Evolutionary conservation across 2,329 filamentous ascomycete species (phyloP).

Genomic region (Emmonsiellopsis sp.): DNA sequence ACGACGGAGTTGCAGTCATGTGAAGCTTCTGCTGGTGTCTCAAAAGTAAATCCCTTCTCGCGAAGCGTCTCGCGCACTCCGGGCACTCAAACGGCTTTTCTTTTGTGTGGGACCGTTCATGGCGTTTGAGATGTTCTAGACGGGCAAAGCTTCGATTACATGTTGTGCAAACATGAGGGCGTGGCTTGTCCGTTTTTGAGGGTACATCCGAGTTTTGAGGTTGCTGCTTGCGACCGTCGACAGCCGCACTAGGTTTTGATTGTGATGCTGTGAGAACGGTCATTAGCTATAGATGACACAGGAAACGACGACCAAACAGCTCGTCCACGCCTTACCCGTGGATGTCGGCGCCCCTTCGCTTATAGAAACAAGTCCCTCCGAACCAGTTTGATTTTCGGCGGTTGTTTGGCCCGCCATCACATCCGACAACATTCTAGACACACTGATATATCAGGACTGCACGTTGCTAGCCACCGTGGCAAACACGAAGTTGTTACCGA

Average conservation of each 20-base stretch:
- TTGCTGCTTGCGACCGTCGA: constrained; percentile 5
- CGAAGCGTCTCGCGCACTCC: constrained; percentile 90
- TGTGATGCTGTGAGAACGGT: constrained; percentile 9
- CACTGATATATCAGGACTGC: neutral
- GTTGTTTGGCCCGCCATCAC: constrained; percentile 30
- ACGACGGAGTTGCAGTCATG: constrained; percentile 79
- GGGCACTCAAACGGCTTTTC: constrained; percentile 98
- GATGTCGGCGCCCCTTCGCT: constrained; percentile 30
- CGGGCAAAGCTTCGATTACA: constrained; percentile 89
- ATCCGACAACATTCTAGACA: constrained; percentile 25
- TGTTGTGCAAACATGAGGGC: constrained; percentile 86
- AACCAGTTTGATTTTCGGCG: constrained; percentile 26
- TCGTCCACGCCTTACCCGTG: constrained; percentile 26
- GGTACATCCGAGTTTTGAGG: constrained; percentile 9
- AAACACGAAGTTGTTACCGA: neutral
- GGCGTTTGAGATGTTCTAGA: constrained; percentile 91
- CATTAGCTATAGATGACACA: constrained; percentile 6
- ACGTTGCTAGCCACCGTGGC: neutral
- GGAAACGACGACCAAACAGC: constrained; percentile 1
- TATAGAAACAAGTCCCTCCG: constrained; percentile 31
- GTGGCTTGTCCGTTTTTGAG: constrained; percentile 93
- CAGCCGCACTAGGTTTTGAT: constrained; percentile 2
- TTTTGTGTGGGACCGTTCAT: constrained; percentile 96
- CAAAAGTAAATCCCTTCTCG: constrained; percentile 79
- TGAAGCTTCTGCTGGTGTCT: constrained; percentile 98